phyloP scores from a whole-genome alignment of 495 filamentous ascomycete species.

The Coniosporium apollinis region DNA sequence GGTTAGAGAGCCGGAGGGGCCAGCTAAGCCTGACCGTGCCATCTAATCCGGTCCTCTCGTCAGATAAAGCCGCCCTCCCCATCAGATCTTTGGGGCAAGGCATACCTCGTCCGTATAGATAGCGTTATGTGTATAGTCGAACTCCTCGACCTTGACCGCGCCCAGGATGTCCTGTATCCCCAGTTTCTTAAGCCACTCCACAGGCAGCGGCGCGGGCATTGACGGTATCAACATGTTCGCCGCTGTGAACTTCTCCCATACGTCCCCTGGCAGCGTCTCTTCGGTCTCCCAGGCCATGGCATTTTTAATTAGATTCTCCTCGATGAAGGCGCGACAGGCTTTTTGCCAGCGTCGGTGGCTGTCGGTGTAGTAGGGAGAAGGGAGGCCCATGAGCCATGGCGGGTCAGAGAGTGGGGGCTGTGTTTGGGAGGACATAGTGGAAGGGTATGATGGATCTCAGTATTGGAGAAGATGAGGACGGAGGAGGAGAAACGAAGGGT shows the following conservation, averaged over 20 bases:
- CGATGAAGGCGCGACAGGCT: constrained; percentile 45
- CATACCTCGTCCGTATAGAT: constrained; percentile 50
- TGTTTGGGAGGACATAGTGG: too few species aligned
- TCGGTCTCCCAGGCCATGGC: constrained; percentile 50
- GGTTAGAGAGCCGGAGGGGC: constrained; percentile 41
- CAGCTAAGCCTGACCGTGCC: constrained; percentile 43
- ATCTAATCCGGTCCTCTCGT: constrained; percentile 33
- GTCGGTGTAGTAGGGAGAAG: constrained; percentile 48
- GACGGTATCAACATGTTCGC: constrained; percentile 37
- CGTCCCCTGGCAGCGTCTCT: constrained; percentile 41
- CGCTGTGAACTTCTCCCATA: constrained; percentile 43
- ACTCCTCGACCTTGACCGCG: constrained; percentile 54
- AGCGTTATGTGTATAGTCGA: constrained; percentile 52
- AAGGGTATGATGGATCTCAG: too few species aligned
- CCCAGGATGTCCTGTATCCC: constrained; percentile 49
- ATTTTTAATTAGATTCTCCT: constrained; percentile 39
- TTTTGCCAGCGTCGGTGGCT: constrained; percentile 49
- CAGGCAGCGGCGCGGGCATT: constrained; percentile 48
- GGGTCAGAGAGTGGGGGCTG: constrained; percentile 65
- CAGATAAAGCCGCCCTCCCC: too few species aligned
- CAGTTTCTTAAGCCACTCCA: constrained; percentile 44
- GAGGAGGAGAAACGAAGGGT: too few species aligned
- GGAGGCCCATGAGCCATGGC: constrained; percentile 50
- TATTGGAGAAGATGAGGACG: too few species aligned
- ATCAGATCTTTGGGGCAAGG: too few species aligned